Evolutionary conservation across 2,329 filamentous ascomycete species (phyloP).

Genomic region (Ceratocystiopsis sp.): DNA sequence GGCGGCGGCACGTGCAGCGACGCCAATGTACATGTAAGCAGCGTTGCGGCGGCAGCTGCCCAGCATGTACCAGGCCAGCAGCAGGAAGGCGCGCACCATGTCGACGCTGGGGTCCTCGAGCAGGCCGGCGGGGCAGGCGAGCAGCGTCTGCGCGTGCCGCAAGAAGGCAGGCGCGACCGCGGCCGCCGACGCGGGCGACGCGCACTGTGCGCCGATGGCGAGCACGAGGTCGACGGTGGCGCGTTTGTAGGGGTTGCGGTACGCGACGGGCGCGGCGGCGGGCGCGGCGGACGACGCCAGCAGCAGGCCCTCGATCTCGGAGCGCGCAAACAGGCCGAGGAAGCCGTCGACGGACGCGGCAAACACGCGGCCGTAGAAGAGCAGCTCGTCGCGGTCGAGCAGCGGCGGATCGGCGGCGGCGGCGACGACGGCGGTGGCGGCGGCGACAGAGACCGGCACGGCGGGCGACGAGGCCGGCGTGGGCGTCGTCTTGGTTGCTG

Average conservation of each 20-base stretch:
- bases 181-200: background rate
- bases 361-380: too few species aligned
- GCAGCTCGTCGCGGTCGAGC: constrained; percentile 4
- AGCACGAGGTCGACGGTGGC: constrained; percentile 7
- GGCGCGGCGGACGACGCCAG: too few species aligned
- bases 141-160: constrained; percentile 4
- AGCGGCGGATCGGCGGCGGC: too few species aligned
- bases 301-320: constrained; percentile 4
- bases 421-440: too few species aligned
- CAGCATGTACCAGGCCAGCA: constrained; percentile 44
- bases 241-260: constrained; percentile 5
- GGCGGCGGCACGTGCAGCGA: constrained; percentile 38
- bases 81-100: constrained; percentile 32
- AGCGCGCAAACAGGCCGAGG: constrained; percentile 3
- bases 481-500: too few species aligned
- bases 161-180: constrained; percentile 1
- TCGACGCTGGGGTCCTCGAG: constrained; percentile 36
- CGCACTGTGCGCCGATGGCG: constrained; percentile 10
- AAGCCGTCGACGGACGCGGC: constrained; percentile 4
- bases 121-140: constrained; percentile 18
- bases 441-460: too few species aligned
- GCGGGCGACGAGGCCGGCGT: too few species aligned
- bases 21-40: constrained; percentile 45
- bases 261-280: background rate
- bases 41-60: constrained; percentile 40